Conservation (phyloP, 1,284 basidiomycete genomes). For the Ceratobasidium sp. region DNA sequence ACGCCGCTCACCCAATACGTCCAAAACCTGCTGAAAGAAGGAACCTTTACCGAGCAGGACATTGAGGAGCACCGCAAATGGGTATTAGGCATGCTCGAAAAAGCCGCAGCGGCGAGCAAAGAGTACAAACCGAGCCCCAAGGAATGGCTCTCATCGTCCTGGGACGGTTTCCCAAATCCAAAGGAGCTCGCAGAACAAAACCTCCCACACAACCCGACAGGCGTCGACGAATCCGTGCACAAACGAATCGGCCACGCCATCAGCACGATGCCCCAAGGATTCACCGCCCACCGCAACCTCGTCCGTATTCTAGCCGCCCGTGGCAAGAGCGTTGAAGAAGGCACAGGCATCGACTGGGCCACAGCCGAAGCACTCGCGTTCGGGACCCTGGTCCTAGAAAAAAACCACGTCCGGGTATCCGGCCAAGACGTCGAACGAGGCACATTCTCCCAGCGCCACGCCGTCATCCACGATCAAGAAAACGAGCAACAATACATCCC, state of each 20-base stretch:
- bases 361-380: conserved; percentile 99
- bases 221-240: conserved; percentile 81
- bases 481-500: conserved; percentile 92
- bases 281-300: conserved; percentile 92
- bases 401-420: conserved; percentile 93
- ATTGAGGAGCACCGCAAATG: conserved; percentile 99
- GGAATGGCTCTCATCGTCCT: conserved; percentile 98
- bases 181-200: conserved; percentile 94
- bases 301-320: conserved; percentile 90
- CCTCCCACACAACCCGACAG: conserved; percentile 89
- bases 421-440: conserved; percentile 99
- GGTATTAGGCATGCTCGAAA: conserved; percentile 99
- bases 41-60: conserved; percentile 94
- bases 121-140: conserved; percentile 93
- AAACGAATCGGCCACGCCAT: conserved; percentile 88
- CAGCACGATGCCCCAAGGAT: conserved; percentile 85
- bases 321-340: conserved; percentile 82
- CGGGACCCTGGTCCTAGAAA: conserved; percentile 91
- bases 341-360: conserved; percentile 95
- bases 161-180: conserved; percentile 99
- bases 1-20: conserved; percentile 93
- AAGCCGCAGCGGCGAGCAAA: conserved; percentile 88
- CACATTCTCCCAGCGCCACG: conserved; percentile 99
- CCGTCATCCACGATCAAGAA: conserved; percentile 95
- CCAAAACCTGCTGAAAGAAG: conserved; percentile 89